phyloP scores from a whole-genome alignment of 2,329 filamentous ascomycete species.

The Fusarium sp. region DNA sequence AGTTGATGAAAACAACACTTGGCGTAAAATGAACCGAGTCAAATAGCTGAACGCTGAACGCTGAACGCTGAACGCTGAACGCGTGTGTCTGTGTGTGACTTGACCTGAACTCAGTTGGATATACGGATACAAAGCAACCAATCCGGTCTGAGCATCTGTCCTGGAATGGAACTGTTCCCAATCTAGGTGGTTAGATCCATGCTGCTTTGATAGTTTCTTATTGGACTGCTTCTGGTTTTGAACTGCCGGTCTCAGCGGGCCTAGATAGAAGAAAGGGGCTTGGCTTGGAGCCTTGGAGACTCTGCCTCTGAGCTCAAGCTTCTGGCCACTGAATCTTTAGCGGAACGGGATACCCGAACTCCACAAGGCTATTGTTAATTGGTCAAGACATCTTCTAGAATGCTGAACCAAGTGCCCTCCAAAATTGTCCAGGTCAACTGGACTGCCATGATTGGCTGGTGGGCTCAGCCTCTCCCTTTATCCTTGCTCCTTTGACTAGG shows the following conservation, averaged over 20 bases:
- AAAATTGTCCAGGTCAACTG: not conserved
- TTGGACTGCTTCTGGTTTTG: slow-evolving; percentile 6
- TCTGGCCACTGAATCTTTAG: slow-evolving; percentile 20
- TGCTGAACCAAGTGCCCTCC: not conserved
- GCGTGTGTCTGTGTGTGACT: too few relatives aligned
- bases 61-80: too few relatives aligned
- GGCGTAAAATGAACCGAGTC: too few relatives aligned
- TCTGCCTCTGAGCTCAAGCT: slow-evolving; percentile 9
- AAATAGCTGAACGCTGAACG: too few relatives aligned
- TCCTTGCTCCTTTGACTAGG: slow-evolving; percentile 10
- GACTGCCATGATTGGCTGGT: not conserved
- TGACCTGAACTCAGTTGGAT: too few relatives aligned
- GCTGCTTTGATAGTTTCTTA: not conserved
- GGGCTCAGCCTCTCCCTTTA: slow-evolving; percentile 23
- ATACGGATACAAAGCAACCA: slow-evolving; percentile 7
- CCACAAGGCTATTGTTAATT: not conserved
- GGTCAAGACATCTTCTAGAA: slow-evolving; percentile 21
- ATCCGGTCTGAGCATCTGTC: slow-evolving; percentile 22
- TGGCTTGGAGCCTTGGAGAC: slow-evolving; percentile 8
- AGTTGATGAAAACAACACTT: too few relatives aligned
- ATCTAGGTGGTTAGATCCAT: slow-evolving; percentile 10
- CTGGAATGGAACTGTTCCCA: slow-evolving; percentile 34
- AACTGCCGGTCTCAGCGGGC: slow-evolving; percentile 13
- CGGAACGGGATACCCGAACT: not conserved
- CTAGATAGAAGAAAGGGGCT: not conserved